Evolutionary conservation across 208 protist genomes (phyloP), one percentile per base, ranked within the genome.

Genomic region (Acanthamoeba quina): DNA sequence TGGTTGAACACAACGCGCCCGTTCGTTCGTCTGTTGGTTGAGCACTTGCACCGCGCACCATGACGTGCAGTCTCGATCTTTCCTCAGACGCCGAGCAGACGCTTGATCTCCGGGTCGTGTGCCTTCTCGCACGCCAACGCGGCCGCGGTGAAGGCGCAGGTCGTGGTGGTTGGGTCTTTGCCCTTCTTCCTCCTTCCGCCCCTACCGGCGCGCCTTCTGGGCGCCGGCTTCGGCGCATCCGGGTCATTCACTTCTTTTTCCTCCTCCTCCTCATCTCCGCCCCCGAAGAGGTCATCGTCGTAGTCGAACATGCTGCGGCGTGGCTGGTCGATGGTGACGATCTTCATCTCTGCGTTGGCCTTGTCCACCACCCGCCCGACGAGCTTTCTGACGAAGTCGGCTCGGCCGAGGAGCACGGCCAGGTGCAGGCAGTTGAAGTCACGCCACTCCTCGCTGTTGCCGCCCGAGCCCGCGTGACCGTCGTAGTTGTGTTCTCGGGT

Each of bases 401-500:
- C 31, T 7, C 37, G 26, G 15, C 37, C 3, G 31, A 24, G 37
- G 13, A 78, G 34, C 7, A 78, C 5, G 31, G 70, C 70, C 29
- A 78, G 29, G 37, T 78, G 70, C 15, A 78, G 70, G 31, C 70
- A 78, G 70, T 78, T 47, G 34, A 78, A 34, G 70, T 78, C 37
- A 29, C 29, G 70, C 70, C 70, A 78, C 26, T 49, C 70, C 34
- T 37, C 37, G 37, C 70, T 78, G 70, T 13, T 78, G 34, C 70
- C 70, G 13, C 70, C 70, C 13, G 15, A n/a, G 1, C 70, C 70
- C 10, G 70, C 70, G 37, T 78, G 70, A 0, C 70, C 70, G 70
- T 78, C 70, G 37, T 78, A 78, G 70, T 47, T 19, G 70, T 78
- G 70, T 11, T 24, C 0, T 1, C 9, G 15, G 3, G 70, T 21